Evolutionary conservation across 371 early-diverging fungal species (phyloP), one percentile per base, ranked within the genome.

Genomic region (Mortierella sp.): DNA sequence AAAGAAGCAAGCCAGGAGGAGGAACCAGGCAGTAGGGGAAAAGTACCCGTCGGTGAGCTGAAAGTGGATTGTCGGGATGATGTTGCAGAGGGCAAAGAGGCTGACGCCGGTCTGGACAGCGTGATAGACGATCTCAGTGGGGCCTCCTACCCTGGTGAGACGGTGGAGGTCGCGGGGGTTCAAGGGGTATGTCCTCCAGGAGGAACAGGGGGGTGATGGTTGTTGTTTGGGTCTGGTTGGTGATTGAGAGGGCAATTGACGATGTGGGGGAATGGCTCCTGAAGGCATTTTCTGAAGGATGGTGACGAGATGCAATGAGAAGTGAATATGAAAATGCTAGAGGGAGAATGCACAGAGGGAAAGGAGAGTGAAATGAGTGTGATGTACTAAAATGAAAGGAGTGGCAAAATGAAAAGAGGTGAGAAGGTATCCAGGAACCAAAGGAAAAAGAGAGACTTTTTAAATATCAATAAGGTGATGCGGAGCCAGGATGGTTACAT

Each of bases 11-110:
- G 74, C 65, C 7, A 72, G 21, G 55, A 80, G 55, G n/a, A 80
- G 76, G 29, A 68, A 76, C 70, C 76, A 76, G 24, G 76, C 76
- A 14, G 76, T 76, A 14, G 43, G 44, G 24, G 76, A 80, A 38
- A 72, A 54, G 65, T 75, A 72, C n/a, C 56, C 73, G 0, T 76
- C 74, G 27, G 29, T 12, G 27, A n/a, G 27, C 49, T 81, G 81
- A 35, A 77, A 77, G n/a, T 60, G 58, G 38, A 81, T 58, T 21
- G 74, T 81, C 14, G 38, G 48, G 10, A 74, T 16, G 29, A 63
- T 75, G 54, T 71, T 70, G 49, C 18, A 55, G 21, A 82, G 38
- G 7, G 72, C 71, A 48, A 72, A 78, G 12, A 55, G 6, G 29
- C 82, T 75, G 58, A 78, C 29, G 0, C 65, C 27, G 8, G 49